Conservation (phyloP, 106 monocot genomes). For the Ottelia alismoides region DNA sequence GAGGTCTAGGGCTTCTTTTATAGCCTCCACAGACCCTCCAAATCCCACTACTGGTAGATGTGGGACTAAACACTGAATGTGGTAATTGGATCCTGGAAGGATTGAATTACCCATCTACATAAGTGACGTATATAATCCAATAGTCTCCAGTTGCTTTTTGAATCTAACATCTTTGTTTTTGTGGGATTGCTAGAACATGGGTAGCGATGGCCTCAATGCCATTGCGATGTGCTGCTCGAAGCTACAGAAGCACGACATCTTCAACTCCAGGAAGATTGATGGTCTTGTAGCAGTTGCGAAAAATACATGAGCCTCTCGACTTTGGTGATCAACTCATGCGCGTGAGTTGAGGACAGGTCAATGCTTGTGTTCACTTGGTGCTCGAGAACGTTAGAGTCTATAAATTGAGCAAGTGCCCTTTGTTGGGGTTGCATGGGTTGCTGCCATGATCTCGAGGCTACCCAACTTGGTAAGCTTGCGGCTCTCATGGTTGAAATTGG, state of each 20-base stretch:
- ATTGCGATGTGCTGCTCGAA: slow-evolving; percentile 1
- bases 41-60: too few relatives aligned
- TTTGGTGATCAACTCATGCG: not conserved
- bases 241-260: slow-evolving; percentile 3
- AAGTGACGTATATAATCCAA: slow-evolving; percentile 2
- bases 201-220: slow-evolving; percentile 1
- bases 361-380: slow-evolving; percentile 5
- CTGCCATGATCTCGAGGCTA: slow-evolving; percentile 5
- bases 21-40: too few relatives aligned
- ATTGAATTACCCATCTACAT: too few relatives aligned
- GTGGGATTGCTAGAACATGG: slow-evolving; percentile 4
- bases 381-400: not conserved
- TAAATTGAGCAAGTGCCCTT: slow-evolving; percentile 4
- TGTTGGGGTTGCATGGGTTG: slow-evolving; percentile 2
- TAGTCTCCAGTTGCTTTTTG: not conserved
- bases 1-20: too few relatives aligned
- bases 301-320: slow-evolving; percentile 1
- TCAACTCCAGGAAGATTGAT: not conserved
- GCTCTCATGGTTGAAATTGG: slow-evolving; percentile 3
- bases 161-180: slow-evolving; percentile 2
- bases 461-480: slow-evolving; percentile 7
- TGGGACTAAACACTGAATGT: too few relatives aligned
- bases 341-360: not conserved
- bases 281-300: slow-evolving; percentile 4
- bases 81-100: too few relatives aligned